phyloP scores from a whole-genome alignment of 2,329 filamentous ascomycete genomes.

The Huntiella bhutanensis region DNA sequence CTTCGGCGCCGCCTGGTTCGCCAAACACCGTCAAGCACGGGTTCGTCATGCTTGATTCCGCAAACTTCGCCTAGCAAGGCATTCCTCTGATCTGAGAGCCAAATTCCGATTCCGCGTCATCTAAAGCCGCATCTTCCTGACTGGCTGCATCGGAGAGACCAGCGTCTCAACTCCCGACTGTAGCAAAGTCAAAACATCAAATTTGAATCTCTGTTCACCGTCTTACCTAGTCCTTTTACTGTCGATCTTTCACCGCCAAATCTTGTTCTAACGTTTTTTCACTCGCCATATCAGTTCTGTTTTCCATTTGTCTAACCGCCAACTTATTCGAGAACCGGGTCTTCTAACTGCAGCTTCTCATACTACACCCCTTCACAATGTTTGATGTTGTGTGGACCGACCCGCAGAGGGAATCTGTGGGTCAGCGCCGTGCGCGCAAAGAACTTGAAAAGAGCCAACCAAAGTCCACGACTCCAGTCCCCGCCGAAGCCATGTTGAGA shows the following conservation, averaged over 20 bases:
- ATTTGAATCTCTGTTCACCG: background rate
- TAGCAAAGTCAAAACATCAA: background rate
- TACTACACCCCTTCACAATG: constrained; percentile 21
- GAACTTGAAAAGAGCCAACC: constrained; percentile 20
- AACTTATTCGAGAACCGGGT: background rate
- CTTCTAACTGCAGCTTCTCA: background rate
- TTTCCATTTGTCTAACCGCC: background rate
- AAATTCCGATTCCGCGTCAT: no score
- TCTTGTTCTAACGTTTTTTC: no score
- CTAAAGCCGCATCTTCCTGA: no score
- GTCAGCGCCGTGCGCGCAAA: constrained; percentile 32
- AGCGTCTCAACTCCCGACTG: no score
- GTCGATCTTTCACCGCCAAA: background rate
- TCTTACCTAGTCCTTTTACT: background rate
- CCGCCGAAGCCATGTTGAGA: constrained; percentile 17
- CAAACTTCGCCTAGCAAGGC: constrained; percentile 1
- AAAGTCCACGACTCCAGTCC: constrained; percentile 3
- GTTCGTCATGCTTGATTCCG: constrained; percentile 1
- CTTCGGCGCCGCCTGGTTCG: no score
- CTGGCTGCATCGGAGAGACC: no score
- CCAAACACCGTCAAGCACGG: background rate
- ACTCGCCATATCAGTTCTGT: background rate
- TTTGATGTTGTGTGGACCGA: constrained; percentile 42
- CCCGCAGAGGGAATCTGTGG: constrained; percentile 31
- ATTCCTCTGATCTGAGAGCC: background rate